Percentiles rank a stretch among this genome's conserved stretches.
Conservation (phyloP, 768 basidiomycete species). For the Chlorophyllum brunneum region DNA sequence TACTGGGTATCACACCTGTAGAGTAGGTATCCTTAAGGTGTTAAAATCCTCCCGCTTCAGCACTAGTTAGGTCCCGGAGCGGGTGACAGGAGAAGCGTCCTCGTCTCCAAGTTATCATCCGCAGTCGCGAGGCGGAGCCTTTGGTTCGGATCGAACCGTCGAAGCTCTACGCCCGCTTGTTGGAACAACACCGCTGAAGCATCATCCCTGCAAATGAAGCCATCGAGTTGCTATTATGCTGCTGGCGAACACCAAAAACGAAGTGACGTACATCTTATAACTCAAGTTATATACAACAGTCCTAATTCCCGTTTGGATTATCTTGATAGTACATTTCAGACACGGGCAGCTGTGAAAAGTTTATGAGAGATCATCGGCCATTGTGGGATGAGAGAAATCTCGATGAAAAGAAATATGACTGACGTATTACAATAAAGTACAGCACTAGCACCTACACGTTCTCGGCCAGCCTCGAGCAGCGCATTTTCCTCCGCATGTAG, state of each 20-base stretch:
- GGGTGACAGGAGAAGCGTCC: conserved; percentile 6
- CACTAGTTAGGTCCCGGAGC: neutral
- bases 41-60: neutral
- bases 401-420: conserved; percentile 22
- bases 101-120: conserved; percentile 18
- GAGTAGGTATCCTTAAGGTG: neutral
- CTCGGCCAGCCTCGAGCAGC: conserved; percentile 87
- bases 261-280: conserved; percentile 84
- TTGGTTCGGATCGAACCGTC: conserved; percentile 58
- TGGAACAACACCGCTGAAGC: conserved; percentile 75
- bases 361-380: neutral
- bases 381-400: neutral
- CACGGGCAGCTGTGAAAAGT: conserved; percentile 79
- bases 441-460: conserved; percentile 76
- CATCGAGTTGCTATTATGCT: neutral
- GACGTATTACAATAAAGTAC: conserved; percentile 99
- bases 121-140: conserved; percentile 23
- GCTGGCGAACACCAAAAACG: neutral
- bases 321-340: conserved; percentile 94
- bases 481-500: conserved; percentile 99
- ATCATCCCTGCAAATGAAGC: conserved; percentile 57
- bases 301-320: conserved; percentile 90
- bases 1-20: conserved; percentile 24
- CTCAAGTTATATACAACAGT: conserved; percentile 92
- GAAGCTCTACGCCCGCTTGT: conserved; percentile 78